phyloP scores from a whole-genome alignment of 2,329 filamentous ascomycete species.

The Botrytis sinoallii region DNA sequence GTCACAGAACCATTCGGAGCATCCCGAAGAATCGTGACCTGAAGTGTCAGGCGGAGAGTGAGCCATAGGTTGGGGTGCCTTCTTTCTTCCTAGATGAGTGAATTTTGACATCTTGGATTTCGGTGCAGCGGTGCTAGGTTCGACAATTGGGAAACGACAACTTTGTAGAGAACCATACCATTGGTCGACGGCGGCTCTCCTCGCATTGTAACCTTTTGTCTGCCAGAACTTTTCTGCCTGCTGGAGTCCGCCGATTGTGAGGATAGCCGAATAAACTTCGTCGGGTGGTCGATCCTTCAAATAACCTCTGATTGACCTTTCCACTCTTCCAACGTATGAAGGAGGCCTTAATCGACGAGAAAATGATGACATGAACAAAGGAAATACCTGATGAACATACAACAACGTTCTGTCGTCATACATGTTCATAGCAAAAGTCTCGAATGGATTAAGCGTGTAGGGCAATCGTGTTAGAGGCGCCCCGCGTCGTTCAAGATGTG shows the following conservation, averaged over 20 bases:
- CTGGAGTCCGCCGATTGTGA: conserved; percentile 59
- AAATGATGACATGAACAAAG: conserved; percentile 62
- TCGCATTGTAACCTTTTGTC: conserved; percentile 61
- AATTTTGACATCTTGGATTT: conserved; percentile 52
- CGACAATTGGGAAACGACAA: conserved; percentile 36
- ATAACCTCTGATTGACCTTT: conserved; percentile 61
- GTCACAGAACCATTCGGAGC: conserved; percentile 39
- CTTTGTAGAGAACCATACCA: conserved; percentile 56
- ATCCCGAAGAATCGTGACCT: conserved; percentile 31
- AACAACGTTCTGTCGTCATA: conserved; percentile 63
- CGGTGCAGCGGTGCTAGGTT: conserved; percentile 34
- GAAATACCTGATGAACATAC: conserved; percentile 62
- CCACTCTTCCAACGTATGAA: conserved; percentile 61
- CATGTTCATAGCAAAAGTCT: conserved; percentile 59
- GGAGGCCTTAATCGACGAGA: conserved; percentile 60
- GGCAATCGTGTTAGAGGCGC: conserved; percentile 51
- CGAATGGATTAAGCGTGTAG: conserved; percentile 61
- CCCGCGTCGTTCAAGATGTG: conserved; percentile 52
- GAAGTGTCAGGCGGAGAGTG: conserved; percentile 10
- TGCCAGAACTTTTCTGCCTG: conserved; percentile 65
- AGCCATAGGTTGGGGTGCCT: conserved; percentile 34
- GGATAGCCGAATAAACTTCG: conserved; percentile 58
- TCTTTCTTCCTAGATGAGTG: conserved; percentile 54
- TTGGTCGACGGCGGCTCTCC: conserved; percentile 55
- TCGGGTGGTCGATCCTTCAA: conserved; percentile 60